A percentile compares a stretch with the other conserved stretches of the same genome.
Evolutionary conservation across 306 rosid species (phyloP).

Genomic region (Betula pendula): DNA sequence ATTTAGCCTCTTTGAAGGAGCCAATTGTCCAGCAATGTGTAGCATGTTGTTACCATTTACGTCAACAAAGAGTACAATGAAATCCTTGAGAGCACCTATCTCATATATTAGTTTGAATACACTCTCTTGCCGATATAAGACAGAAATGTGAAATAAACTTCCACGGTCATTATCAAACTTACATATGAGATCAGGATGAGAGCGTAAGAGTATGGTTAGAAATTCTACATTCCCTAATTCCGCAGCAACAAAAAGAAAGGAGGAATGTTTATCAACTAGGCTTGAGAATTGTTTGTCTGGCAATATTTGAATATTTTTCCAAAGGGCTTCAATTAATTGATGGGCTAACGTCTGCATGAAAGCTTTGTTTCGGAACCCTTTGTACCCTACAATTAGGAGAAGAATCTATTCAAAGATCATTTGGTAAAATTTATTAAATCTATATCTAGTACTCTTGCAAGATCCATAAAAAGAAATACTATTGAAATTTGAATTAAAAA

Average conservation of each 20-base stretch:
- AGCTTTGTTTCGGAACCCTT: not conserved
- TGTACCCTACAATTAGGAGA: not conserved
- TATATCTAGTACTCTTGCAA: not conserved
- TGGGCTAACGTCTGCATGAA: conserved; percentile 13
- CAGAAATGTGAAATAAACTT: conserved; percentile 26
- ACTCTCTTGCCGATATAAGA: conserved; percentile 19
- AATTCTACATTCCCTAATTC: conserved; percentile 32
- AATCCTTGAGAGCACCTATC: conserved; percentile 19
- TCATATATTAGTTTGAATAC: conserved; percentile 21
- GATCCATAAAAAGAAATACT: no score
- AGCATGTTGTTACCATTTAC: not conserved
- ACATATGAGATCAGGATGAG: conserved; percentile 26
- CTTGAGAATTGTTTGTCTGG: not conserved
- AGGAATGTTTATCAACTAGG: conserved; percentile 1
- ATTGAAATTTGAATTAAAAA: no score
- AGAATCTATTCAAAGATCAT: not conserved
- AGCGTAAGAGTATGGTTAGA: conserved; percentile 7
- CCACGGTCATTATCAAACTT: not conserved
- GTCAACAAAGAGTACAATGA: not conserved
- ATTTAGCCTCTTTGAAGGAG: not conserved
- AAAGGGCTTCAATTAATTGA: conserved; percentile 10
- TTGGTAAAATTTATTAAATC: not conserved
- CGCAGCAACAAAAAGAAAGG: conserved; percentile 22
- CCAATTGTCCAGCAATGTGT: conserved; percentile 20
- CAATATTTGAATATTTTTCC: not conserved